These are phyloP conservation scores for Eucalyptus sp. DNA, from an alignment of 345 rosid species.

Conservation along the genomic window DNA sequence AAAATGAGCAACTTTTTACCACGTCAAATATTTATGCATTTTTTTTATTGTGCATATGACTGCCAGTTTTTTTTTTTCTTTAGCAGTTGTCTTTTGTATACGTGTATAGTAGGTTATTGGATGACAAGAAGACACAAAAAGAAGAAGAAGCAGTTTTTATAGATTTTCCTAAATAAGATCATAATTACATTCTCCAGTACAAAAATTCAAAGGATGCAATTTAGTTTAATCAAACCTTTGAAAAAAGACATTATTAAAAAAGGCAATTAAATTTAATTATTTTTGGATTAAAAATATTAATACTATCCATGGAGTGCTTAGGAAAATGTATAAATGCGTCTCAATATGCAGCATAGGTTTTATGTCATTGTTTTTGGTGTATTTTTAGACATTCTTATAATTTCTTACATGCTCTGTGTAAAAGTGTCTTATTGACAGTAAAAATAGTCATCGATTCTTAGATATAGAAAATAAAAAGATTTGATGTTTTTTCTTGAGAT, in stretches of 20 bases:
- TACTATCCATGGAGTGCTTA: background rate
- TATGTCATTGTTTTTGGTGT: background rate
- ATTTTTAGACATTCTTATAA: background rate
- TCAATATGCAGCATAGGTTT: background rate
- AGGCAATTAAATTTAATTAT: background rate
- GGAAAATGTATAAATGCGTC: background rate
- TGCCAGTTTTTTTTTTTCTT: background rate
- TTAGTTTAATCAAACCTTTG: background rate
- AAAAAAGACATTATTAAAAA: background rate
- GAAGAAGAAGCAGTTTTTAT: rapidly evolving
- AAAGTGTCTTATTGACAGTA: background rate
- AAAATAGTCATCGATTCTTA: background rate
- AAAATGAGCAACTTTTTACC: background rate
- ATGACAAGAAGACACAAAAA: background rate
- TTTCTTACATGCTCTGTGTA: background rate
- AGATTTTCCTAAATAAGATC: background rate
- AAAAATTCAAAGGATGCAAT: background rate
- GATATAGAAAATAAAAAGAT: background rate
- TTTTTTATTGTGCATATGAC: background rate
- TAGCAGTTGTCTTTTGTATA: background rate
- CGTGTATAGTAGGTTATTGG: background rate
- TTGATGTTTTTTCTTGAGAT: background rate
- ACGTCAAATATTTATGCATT: background rate
- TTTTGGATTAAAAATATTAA: background rate
- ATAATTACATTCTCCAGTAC: background rate